Percentiles rank a stretch among this genome's conserved stretches.
Conservation (phyloP, 306 rosid genomes). For the cucumber (Cucumis sativus) region DNA sequence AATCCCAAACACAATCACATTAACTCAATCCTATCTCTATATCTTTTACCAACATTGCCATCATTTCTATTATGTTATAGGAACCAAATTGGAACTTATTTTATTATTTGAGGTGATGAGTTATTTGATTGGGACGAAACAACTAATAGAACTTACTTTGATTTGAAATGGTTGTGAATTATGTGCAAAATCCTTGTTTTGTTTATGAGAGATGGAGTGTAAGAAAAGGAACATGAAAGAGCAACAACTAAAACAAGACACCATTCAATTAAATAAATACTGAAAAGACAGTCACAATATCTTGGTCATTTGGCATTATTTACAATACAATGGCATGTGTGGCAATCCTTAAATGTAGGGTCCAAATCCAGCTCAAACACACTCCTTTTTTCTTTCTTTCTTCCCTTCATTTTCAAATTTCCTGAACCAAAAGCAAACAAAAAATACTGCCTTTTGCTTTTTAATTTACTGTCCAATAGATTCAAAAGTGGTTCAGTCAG, state of each 20-base stretch:
- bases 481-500: not conserved
- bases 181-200: not conserved
- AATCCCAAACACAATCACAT: too few species aligned
- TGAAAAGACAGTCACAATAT: not conserved
- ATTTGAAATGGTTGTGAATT: not conserved
- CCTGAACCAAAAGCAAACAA: not conserved
- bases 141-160: not conserved
- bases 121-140: not conserved
- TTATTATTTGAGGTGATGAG: not conserved
- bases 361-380: constrained; percentile 3
- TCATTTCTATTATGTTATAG: too few species aligned
- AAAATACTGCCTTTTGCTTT: not conserved
- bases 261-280: not conserved
- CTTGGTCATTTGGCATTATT: constrained; percentile 9
- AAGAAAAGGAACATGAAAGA: not conserved
- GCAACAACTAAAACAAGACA: not conserved
- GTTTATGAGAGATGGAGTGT: not conserved
- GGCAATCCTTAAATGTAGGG: not conserved
- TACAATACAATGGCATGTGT: not conserved
- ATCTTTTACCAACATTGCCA: too few species aligned
- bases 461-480: not conserved
- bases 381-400: not conserved
- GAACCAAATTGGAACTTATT: too few species aligned
- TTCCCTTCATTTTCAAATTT: not conserved
- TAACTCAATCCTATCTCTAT: too few species aligned